Conservation (phyloP, 2,329 filamentous ascomycete genomes). For the Aspergillus fructus region DNA sequence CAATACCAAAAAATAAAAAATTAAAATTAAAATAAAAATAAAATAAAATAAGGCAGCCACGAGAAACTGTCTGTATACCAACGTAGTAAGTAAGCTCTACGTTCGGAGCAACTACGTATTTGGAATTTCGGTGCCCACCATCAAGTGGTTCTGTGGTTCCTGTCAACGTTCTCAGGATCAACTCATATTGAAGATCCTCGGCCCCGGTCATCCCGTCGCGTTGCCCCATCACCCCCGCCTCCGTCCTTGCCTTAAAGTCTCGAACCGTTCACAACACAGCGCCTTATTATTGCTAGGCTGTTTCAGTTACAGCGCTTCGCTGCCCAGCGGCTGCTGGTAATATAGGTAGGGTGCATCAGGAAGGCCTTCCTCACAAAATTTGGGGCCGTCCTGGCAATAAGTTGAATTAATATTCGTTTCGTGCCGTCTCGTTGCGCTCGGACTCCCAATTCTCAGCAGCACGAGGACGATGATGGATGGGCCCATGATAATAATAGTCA, state of each 20-base stretch:
- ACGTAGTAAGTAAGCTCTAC: too few species aligned
- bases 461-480: neutral
- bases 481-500: slow-evolving; percentile 2
- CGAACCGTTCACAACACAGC: too few species aligned
- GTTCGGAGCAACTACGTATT: neutral
- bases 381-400: neutral
- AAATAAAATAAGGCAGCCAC: too few species aligned
- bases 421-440: neutral
- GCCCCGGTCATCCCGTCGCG: neutral
- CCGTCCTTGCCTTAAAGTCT: neutral
- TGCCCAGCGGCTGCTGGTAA: too few species aligned
- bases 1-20: too few species aligned
- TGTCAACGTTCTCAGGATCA: neutral
- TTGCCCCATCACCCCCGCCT: neutral
- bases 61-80: too few species aligned
- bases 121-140: neutral
- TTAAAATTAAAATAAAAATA: too few species aligned
- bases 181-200: neutral
- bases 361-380: neutral
- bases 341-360: neutral
- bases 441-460: neutral
- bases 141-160: neutral
- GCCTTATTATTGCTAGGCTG: neutral
- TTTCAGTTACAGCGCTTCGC: neutral
- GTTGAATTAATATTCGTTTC: neutral